phyloP scores from a whole-genome alignment of 1,139 yeast genomes.

The Suhomyces chickasaworum region DNA sequence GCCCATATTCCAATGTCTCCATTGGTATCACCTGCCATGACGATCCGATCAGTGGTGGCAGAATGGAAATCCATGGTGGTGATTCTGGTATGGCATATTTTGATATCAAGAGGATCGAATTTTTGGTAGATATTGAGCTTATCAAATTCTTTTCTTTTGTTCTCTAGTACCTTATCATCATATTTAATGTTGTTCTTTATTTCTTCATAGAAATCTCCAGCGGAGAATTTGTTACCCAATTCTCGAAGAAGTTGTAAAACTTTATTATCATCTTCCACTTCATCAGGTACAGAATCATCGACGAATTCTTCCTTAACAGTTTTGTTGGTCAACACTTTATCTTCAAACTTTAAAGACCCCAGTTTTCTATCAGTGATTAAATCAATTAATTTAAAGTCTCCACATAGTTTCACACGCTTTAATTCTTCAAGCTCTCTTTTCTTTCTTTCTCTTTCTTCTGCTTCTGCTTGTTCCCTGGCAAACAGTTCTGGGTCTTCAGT shows the following conservation, averaged over 20 bases:
- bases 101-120: constrained; percentile 70
- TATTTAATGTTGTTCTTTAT: constrained; percentile 33
- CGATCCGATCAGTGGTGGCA: constrained; percentile 56
- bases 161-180: constrained; percentile 42
- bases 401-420: constrained; percentile 57
- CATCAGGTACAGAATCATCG: constrained; percentile 18
- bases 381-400: constrained; percentile 63
- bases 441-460: constrained; percentile 38
- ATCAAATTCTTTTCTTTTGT: constrained; percentile 55
- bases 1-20: constrained; percentile 94
- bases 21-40: constrained; percentile 82
- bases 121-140: constrained; percentile 52
- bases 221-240: constrained; percentile 60
- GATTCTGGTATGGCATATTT: constrained; percentile 72
- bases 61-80: constrained; percentile 81
- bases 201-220: constrained; percentile 76
- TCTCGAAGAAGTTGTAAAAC: constrained; percentile 44
- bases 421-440: constrained; percentile 52
- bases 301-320: constrained; percentile 1
- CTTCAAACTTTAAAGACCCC: constrained; percentile 38
- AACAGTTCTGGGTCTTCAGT: constrained; percentile 40
- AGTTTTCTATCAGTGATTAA: constrained; percentile 46
- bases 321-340: constrained; percentile 23
- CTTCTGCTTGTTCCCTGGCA: constrained; percentile 34
- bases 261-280: constrained; percentile 35